Evolutionary conservation across 2,329 filamentous ascomycete species (phyloP).

Genomic region (Aspergillus felis): DNA sequence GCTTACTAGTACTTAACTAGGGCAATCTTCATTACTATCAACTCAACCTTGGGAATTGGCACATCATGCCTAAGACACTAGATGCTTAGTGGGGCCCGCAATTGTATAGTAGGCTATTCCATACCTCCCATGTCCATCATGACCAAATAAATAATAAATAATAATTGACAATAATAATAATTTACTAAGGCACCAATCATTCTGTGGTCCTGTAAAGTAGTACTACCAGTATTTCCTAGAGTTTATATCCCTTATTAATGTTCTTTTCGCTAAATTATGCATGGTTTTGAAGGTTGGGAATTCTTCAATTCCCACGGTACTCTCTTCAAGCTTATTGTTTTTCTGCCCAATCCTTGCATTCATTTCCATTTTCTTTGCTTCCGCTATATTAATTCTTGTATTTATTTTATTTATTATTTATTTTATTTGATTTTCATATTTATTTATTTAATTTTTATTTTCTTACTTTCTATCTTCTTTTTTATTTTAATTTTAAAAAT

Average conservation of each 20-base stretch:
- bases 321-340: background rate
- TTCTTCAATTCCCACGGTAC: background rate
- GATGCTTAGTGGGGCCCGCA: background rate
- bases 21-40: background rate
- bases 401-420: background rate
- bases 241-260: background rate
- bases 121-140: background rate
- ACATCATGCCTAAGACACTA: background rate
- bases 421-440: background rate
- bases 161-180: background rate
- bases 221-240: background rate
- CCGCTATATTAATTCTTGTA: too few species aligned
- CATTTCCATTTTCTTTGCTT: background rate
- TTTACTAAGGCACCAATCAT: background rate
- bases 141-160: background rate
- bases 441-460: background rate
- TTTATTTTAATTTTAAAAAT: background rate
- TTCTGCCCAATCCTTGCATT: conserved; percentile 3
- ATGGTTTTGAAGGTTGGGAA: background rate
- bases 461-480: too few species aligned
- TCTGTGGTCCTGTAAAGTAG: background rate
- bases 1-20: too few species aligned
- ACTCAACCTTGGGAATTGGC: background rate
- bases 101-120: background rate
- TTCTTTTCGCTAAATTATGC: background rate